Conservation (phyloP, 305 asterid genomes). For the Solanum hybrid region DNA sequence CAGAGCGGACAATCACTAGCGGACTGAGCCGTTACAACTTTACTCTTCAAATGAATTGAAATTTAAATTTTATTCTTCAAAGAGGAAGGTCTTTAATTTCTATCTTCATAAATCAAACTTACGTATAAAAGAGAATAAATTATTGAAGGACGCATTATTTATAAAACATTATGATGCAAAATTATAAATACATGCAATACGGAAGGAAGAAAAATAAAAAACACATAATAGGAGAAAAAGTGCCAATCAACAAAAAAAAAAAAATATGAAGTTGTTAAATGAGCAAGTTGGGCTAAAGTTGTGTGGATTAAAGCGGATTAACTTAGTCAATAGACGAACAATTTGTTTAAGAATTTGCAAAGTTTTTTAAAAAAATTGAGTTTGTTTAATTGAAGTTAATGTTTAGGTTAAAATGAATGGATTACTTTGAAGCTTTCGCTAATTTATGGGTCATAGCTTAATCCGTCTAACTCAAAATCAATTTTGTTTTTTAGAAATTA, state of each 20-base stretch:
- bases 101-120: not conserved
- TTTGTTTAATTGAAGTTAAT: too few relatives aligned
- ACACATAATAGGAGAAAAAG: not conserved
- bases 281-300: not conserved
- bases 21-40: not conserved
- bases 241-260: not conserved
- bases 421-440: not conserved
- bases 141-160: accelerated
- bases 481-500: not conserved
- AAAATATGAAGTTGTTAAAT: not conserved
- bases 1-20: not conserved
- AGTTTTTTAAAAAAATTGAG: too few relatives aligned
- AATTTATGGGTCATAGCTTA: not conserved
- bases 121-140: not conserved
- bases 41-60: not conserved
- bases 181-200: not conserved
- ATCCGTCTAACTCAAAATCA: not conserved
- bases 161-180: not conserved
- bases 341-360: not conserved
- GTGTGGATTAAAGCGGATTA: not conserved
- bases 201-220: not conserved
- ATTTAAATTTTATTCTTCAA: not conserved
- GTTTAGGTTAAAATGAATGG: not conserved
- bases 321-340: not conserved
- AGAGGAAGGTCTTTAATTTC: not conserved